Evolutionary conservation across 139 green algal genomes (phyloP).

Genomic region (Chlorella sp.): DNA sequence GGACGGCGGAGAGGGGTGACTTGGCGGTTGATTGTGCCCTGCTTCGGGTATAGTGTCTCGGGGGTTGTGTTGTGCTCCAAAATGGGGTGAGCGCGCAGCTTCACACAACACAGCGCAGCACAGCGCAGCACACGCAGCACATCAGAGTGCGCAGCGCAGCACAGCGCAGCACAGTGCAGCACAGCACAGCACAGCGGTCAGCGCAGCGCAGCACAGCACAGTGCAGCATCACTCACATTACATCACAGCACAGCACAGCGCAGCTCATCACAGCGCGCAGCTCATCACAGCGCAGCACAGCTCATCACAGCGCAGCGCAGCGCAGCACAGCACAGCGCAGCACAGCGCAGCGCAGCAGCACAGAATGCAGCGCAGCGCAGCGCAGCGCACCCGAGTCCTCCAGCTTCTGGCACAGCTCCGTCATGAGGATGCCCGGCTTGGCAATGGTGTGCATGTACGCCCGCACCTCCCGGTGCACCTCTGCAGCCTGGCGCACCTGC

Average conservation of each 20-base stretch:
- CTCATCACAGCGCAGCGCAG: background rate
- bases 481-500: conserved; percentile 81
- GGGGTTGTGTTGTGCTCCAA: too few species aligned
- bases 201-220: background rate
- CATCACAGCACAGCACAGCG: background rate
- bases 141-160: background rate
- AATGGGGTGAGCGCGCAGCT: too few species aligned
- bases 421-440: conserved; percentile 93
- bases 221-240: too few species aligned
- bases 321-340: background rate
- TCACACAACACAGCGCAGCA: too few species aligned
- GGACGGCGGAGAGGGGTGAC: too few species aligned
- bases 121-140: background rate
- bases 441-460: conserved; percentile 87
- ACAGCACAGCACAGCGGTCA: background rate
- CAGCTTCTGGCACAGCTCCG: conserved; percentile 94
- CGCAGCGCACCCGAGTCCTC: conserved; percentile 70
- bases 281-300: too few species aligned
- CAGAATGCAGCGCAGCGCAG: background rate
- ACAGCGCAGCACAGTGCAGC: background rate
- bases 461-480: conserved; percentile 96
- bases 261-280: too few species aligned
- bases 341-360: background rate
- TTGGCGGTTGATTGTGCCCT: too few species aligned
- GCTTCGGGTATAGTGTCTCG: background rate